Conservation (phyloP, 257 asterid species). For the Fraxinus anomala region DNA sequence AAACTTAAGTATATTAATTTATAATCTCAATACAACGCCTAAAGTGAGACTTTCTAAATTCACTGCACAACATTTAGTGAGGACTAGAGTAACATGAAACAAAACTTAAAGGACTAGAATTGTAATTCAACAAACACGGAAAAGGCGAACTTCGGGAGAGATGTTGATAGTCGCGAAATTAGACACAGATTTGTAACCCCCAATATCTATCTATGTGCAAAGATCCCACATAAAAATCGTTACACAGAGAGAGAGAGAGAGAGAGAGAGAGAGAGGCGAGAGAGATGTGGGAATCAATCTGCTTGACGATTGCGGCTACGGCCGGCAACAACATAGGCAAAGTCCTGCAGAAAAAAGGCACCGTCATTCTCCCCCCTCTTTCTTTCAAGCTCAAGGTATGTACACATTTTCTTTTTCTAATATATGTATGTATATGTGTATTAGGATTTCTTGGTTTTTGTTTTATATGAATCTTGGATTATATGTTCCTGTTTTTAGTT, state of each 20-base stretch:
- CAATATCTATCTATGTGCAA: background rate
- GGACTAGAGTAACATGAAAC: background rate
- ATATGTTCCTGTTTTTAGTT: background rate
- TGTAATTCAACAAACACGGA: background rate
- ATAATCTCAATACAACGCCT: too few species aligned
- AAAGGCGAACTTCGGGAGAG: background rate
- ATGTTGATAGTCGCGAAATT: background rate
- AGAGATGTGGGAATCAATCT: conserved; percentile 91
- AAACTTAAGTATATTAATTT: too few species aligned
- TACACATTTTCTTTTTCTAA: background rate
- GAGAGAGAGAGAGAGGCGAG: conserved; percentile 36
- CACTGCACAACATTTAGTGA: background rate
- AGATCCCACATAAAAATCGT: background rate
- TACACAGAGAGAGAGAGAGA: background rate
- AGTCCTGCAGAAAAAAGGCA: conserved; percentile 97
- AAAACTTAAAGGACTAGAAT: background rate
- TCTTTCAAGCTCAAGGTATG: conserved; percentile 94
- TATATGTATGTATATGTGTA: background rate
- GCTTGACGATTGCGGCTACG: conserved; percentile 89
- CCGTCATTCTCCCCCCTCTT: conserved; percentile 96
- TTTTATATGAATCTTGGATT: background rate
- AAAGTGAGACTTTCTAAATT: too few species aligned
- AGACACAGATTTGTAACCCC: background rate
- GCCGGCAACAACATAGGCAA: conserved; percentile 99
- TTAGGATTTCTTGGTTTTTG: conserved; percentile 14